phyloP scores from a whole-genome alignment of 2,329 filamentous ascomycete species.

The Lecanosticta acicola region DNA sequence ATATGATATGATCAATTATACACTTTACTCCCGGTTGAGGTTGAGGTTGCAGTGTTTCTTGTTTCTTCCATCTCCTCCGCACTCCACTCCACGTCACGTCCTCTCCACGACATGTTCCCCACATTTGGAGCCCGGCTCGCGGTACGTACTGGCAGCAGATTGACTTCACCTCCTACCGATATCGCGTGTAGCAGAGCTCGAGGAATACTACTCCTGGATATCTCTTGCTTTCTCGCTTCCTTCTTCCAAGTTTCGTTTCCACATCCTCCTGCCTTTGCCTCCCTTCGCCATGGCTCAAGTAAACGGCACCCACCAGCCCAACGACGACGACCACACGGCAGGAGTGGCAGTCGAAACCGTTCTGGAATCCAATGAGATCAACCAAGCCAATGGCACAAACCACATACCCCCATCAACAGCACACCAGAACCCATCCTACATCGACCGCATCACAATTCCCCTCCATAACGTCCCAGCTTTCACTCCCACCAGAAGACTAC shows the following conservation, averaged over 20 bases:
- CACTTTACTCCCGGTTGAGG: too few relatives aligned
- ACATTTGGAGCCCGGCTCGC: not conserved
- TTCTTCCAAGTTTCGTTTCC: not conserved
- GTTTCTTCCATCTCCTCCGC: too few relatives aligned
- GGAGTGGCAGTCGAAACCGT: not conserved
- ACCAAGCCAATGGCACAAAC: too few relatives aligned
- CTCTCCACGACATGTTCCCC: constrained; percentile 1
- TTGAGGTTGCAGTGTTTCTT: too few relatives aligned
- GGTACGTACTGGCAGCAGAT: not conserved
- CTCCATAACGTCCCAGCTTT: constrained; percentile 16
- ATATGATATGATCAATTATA: too few relatives aligned
- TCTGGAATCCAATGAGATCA: too few relatives aligned
- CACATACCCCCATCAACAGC: too few relatives aligned
- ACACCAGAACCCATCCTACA: constrained; percentile 6
- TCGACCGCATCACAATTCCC: constrained; percentile 11
- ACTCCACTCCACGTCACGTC: too few relatives aligned
- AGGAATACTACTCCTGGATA: not conserved
- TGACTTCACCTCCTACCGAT: constrained; percentile 3
- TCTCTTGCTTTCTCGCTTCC: not conserved
- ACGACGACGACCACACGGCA: not conserved
- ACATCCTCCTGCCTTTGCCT: not conserved
- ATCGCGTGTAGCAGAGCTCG: not conserved
- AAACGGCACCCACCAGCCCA: not conserved
- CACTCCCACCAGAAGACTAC: constrained; percentile 15
- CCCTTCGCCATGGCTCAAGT: constrained; percentile 2